phyloP scores from a whole-genome alignment of 2,329 filamentous ascomycete genomes.

The Chaetomium globosum region DNA sequence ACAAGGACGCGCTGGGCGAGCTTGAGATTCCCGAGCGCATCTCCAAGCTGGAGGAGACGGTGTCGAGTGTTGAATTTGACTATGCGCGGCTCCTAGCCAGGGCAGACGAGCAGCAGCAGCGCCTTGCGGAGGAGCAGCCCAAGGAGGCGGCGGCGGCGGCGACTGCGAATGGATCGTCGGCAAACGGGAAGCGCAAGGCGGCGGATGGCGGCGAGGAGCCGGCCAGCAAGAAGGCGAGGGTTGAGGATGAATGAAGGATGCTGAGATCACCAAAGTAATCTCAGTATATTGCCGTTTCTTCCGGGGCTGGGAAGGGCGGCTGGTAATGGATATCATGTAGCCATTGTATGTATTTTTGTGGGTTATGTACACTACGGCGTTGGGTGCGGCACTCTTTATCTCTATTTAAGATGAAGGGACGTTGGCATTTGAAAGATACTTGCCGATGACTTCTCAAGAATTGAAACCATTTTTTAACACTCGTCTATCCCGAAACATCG shows the following conservation, averaged over 20 bases:
- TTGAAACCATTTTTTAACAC: background rate
- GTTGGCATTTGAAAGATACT: background rate
- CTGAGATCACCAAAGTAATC: background rate
- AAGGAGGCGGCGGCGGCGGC: constrained; percentile 22
- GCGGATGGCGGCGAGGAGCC: constrained; percentile 35
- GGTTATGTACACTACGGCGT: constrained; percentile 28
- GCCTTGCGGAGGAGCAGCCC: constrained; percentile 28
- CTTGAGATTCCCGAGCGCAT: constrained; percentile 69
- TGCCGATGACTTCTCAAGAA: background rate
- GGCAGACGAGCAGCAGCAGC: constrained; percentile 44
- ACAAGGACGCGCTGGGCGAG: constrained; percentile 70
- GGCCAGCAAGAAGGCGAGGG: constrained; percentile 52
- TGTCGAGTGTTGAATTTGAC: constrained; percentile 69
- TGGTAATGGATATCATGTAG: constrained; percentile 5
- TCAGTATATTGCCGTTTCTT: background rate
- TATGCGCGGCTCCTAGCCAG: constrained; percentile 67
- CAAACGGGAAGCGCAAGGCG: constrained; percentile 52
- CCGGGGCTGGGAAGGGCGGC: background rate
- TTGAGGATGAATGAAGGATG: constrained; percentile 38
- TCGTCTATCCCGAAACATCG: constrained; percentile 5
- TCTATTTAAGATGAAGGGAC: background rate
- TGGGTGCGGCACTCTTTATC: constrained; percentile 8
- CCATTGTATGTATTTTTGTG: background rate
- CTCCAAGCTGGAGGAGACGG: constrained; percentile 70
- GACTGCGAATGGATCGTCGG: constrained; percentile 25